These are phyloP conservation scores for Acanthamoeba sp. DNA, from an alignment of 208 protist species.

Conservation along the genomic window DNA sequence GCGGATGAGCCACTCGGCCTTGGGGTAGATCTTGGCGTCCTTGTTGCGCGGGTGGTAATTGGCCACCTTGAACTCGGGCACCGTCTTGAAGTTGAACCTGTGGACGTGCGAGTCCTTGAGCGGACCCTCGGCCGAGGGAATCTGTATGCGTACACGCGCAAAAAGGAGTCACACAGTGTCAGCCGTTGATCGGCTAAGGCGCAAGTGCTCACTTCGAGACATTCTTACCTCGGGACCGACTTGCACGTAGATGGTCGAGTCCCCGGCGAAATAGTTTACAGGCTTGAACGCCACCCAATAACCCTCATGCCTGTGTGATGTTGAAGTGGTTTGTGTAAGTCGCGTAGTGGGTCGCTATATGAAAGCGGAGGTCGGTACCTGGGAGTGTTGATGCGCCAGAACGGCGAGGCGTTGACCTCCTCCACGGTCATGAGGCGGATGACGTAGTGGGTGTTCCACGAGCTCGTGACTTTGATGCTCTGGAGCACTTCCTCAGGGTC, in stretches of 20 bases:
- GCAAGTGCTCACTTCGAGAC: no score
- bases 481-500: conserved; percentile 40
- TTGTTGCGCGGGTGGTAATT: conserved; percentile 31
- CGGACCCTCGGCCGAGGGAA: conserved; percentile 57
- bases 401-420: conserved; percentile 64
- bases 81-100: conserved; percentile 65
- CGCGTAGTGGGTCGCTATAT: no score
- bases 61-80: conserved; percentile 74
- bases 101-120: background rate
- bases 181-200: no score
- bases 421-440: conserved; percentile 68
- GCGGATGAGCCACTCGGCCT: conserved; percentile 61
- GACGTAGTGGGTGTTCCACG: background rate
- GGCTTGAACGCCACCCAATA: conserved; percentile 72
- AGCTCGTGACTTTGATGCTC: conserved; percentile 41
- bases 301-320: conserved; percentile 45
- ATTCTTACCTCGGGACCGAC: conserved; percentile 60
- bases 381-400: conserved; percentile 71
- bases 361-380: background rate
- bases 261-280: conserved; percentile 1
- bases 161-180: background rate
- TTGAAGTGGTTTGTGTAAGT: no score
- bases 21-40: conserved; percentile 74
- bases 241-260: conserved; percentile 16
- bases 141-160: background rate